Base-by-base conservation (phyloP, 2,329 filamentous ascomycete genomes). In the Clonostachys chloroleuca region DNA sequence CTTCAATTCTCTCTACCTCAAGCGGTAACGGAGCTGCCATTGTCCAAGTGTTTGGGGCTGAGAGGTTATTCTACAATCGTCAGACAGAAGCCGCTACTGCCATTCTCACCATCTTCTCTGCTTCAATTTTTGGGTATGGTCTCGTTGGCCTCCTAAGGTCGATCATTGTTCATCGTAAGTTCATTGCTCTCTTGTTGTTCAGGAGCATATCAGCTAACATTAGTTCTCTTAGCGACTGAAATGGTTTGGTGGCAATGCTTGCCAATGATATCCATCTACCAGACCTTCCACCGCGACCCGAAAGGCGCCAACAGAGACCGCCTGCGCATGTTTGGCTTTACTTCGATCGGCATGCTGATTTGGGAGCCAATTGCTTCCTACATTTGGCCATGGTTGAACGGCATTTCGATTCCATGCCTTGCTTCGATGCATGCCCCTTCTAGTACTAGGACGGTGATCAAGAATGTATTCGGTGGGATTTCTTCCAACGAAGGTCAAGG, bases 331-430 rank as follows among this genome's bases (percentile, higher is more conserved):
- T 77, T 74, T 48, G 67, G 66, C 57, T 53, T 61, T 34, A 55
- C 69, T 41, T 69, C 69, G 51, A 48, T 56, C 1, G 59, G 55
- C 41, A 62, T 74, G 37, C 69, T 74, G 42, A 52, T 69, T 34
- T 78, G 74, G 66, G 74, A 77, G 45, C 61, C 74, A 20, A 57
- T 78, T 40, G 74, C 75, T 0, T 65, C 74, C 47, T 74, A 71
- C 42, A 67, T 76, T 1, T 69, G 72, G 43, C 67, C 72, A 2
- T 49, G 70, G 5, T 57, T 75, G 6, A 67, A 62, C 10, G 54
- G 54, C 34, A 37, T 56, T 33, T 51, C 49, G 35, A 46, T 77
- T 24, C 72, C 75, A 45, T 77, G 74, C 51, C 62, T 77, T 5
- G 67, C 72, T 0, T 65, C 70, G 12, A 63, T 67, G 35, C 57